Conservation (phyloP, 495 filamentous ascomycete genomes). For the Aspergillus conjunctus region DNA sequence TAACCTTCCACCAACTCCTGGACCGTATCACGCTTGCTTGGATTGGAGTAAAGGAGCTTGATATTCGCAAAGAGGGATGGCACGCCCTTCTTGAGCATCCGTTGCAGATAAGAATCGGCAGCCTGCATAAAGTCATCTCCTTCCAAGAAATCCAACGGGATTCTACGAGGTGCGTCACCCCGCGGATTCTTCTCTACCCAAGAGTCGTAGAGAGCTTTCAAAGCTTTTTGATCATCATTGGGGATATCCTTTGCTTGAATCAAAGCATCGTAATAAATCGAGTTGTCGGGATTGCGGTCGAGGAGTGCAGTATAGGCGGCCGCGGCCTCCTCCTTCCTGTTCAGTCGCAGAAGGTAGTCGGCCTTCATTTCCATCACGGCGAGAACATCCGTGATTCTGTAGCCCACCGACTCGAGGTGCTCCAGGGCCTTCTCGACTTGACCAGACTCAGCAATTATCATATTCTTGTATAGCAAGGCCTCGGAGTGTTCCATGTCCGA, state of each 20-base stretch:
- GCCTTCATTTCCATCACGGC: conserved; percentile 90
- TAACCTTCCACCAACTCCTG: conserved; percentile 80
- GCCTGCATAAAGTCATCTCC: conserved; percentile 80
- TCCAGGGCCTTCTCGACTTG: conserved; percentile 80
- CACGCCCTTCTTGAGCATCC: conserved; percentile 93
- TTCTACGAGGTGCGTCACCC: conserved; percentile 79
- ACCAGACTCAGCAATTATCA: conserved; percentile 85
- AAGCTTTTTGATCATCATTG: conserved; percentile 59
- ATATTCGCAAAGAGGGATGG: conserved; percentile 95
- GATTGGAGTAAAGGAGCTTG: conserved; percentile 82
- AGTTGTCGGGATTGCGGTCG: conserved; percentile 84
- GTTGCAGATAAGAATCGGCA: conserved; percentile 76
- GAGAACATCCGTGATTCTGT: conserved; percentile 78
- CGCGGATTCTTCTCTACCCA: conserved; percentile 79
- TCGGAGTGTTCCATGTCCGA: conserved; percentile 94
- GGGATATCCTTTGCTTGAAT: conserved; percentile 66
- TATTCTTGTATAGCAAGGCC: conserved; percentile 92
- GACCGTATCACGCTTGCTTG: conserved; percentile 73
- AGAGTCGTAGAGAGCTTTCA: conserved; percentile 75
- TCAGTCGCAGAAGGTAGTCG: conserved; percentile 79
- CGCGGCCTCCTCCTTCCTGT: conserved; percentile 75
- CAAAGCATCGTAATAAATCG: conserved; percentile 80
- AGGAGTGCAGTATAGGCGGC: conserved; percentile 79
- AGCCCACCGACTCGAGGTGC: conserved; percentile 75
- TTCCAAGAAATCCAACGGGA: conserved; percentile 87